Conservation (phyloP, 306 rosid species). For the Nissolia schottii region DNA sequence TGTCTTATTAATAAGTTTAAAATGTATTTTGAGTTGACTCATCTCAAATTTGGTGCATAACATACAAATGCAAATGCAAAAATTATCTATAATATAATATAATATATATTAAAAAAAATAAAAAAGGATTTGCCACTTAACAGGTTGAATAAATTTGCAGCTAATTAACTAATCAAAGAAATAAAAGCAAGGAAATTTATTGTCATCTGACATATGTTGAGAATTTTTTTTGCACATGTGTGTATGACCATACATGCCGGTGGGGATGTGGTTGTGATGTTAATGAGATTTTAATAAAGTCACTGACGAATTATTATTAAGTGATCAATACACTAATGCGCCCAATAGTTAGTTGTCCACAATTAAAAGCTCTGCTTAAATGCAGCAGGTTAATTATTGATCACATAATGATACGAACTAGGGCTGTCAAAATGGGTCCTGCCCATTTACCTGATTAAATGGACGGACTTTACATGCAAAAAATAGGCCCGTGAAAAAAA, state of each 20-base stretch:
- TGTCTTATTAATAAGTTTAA: too few relatives aligned
- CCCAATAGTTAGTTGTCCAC: constrained; percentile 27
- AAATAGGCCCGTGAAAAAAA: too few relatives aligned
- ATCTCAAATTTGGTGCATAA: too few relatives aligned
- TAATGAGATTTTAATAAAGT: constrained; percentile 17
- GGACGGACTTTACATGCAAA: too few relatives aligned
- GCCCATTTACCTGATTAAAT: too few relatives aligned
- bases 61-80: too few relatives aligned
- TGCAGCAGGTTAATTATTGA: constrained; percentile 10
- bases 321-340: constrained; percentile 25
- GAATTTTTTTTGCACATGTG: constrained; percentile 6
- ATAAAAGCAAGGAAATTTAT: not conserved
- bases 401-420: not conserved
- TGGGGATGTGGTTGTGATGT: constrained; percentile 32
- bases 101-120: too few relatives aligned
- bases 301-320: constrained; percentile 11
- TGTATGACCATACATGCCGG: constrained; percentile 27
- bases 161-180: not conserved
- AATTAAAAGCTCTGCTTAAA: constrained; percentile 21
- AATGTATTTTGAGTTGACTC: too few relatives aligned
- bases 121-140: not conserved
- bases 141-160: not conserved
- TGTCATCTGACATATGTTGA: not conserved
- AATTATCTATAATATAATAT: too few relatives aligned
- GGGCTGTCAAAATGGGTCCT: too few relatives aligned